phyloP scores from a whole-genome alignment of 2,329 filamentous ascomycete species.

The Cladosporium sp. region DNA sequence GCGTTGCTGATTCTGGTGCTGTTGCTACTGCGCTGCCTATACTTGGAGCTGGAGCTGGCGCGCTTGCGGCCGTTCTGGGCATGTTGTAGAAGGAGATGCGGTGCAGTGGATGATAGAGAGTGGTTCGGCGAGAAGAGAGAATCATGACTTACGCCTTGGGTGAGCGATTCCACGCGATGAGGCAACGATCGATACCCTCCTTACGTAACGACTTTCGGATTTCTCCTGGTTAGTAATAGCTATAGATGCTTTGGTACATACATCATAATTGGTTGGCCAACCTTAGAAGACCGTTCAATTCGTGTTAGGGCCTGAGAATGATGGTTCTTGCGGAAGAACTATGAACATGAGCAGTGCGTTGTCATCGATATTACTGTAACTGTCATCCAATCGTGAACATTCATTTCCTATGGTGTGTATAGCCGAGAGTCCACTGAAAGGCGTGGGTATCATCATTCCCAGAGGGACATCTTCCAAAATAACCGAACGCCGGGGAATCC shows the following conservation, averaged over 20 bases:
- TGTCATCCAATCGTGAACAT: neutral
- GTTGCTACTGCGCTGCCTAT: constrained; percentile 4
- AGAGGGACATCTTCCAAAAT: neutral
- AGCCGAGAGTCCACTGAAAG: constrained; percentile 1
- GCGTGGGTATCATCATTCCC: constrained; percentile 6
- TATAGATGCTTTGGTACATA: neutral
- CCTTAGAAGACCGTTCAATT: neutral
- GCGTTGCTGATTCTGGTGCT: neutral
- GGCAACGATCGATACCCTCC: neutral
- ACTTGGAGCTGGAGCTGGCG: constrained; percentile 9
- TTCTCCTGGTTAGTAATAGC: neutral
- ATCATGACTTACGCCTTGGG: neutral
- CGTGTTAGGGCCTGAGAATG: no score
- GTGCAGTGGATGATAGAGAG: neutral
- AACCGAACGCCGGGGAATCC: constrained; percentile 1
- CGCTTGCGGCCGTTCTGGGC: neutral
- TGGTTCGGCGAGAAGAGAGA: neutral
- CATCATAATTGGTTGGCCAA: neutral
- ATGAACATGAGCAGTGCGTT: no score
- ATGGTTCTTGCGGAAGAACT: no score
- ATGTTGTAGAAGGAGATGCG: neutral
- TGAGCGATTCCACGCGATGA: neutral
- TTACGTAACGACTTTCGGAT: neutral
- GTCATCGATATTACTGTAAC: neutral
- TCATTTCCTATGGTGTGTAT: constrained; percentile 1